Conservation (phyloP, 148 eudicot species). For the Nyssa sinensis region DNA sequence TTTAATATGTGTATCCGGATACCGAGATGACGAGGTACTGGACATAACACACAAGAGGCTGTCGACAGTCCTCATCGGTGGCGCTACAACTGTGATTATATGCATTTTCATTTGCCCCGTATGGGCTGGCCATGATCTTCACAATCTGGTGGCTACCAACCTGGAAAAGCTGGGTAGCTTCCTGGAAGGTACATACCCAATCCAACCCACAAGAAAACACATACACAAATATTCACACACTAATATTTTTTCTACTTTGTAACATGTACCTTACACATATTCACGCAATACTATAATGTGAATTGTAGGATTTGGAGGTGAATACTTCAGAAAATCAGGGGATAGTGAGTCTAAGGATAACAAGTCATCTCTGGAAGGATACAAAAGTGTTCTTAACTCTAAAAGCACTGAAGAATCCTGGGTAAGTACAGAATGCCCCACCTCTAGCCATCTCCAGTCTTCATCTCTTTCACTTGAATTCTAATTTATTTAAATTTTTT, state of each 20-base stretch:
- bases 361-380: constrained; percentile 24
- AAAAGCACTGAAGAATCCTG: constrained; percentile 49
- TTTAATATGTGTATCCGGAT: no score
- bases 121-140: no score
- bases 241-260: no score
- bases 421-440: constrained; percentile 23
- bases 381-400: constrained; percentile 40
- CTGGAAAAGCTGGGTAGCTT: constrained; percentile 30
- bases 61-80: constrained; percentile 45
- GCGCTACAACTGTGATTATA: no score
- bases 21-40: constrained; percentile 46
- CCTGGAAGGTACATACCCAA: constrained; percentile 29
- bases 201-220: no score
- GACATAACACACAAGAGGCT: constrained; percentile 47
- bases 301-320: constrained; percentile 40
- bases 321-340: constrained; percentile 16
- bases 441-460: no score
- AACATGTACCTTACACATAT: no score
- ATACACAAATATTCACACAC: no score
- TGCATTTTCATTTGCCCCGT: no score
- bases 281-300: no score
- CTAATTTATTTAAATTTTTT: no score
- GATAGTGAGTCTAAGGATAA: constrained; percentile 11
- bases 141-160: constrained; percentile 21
- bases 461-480: no score